Evolutionary conservation across 177 flowering plant species (phyloP).

Genomic region (Vitis hybrid): DNA sequence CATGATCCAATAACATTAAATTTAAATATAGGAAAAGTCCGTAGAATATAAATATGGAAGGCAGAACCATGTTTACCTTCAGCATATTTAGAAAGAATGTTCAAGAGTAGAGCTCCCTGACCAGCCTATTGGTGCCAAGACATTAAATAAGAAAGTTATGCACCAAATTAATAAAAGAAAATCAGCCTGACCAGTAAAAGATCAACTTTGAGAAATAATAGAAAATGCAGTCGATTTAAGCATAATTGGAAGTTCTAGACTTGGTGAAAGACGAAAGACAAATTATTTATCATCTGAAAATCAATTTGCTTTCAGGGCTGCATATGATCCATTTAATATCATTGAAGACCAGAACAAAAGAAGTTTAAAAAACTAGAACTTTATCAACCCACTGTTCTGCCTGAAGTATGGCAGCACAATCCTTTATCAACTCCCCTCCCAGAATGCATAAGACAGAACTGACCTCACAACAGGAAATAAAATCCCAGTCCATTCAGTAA

Average conservation of each 20-base stretch:
- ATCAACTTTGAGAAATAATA: background rate
- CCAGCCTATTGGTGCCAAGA: conserved; percentile 54
- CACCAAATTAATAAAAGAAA: background rate
- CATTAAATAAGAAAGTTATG: background rate
- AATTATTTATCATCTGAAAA: background rate
- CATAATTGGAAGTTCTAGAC: too few relatives aligned
- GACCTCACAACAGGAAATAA: background rate
- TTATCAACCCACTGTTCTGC: too few relatives aligned
- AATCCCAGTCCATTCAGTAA: background rate
- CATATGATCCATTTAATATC: too few relatives aligned
- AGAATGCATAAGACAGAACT: background rate
- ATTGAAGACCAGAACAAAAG: too few relatives aligned
- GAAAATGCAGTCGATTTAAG: too few relatives aligned
- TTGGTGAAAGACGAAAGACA: background rate
- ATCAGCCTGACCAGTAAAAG: too few relatives aligned
- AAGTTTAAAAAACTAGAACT: background rate
- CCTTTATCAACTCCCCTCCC: background rate
- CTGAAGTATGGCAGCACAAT: too few relatives aligned
- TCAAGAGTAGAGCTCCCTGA: conserved; percentile 82
- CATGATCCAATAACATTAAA: background rate
- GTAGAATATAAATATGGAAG: background rate
- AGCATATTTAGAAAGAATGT: conserved; percentile 79
- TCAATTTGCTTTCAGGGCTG: background rate
- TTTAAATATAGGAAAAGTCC: background rate
- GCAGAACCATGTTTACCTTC: conserved; percentile 57